A percentile compares a stretch with the other conserved stretches of the same genome.
phyloP scores from a whole-genome alignment of 305 asterid genomes.

The Withania somnifera region DNA sequence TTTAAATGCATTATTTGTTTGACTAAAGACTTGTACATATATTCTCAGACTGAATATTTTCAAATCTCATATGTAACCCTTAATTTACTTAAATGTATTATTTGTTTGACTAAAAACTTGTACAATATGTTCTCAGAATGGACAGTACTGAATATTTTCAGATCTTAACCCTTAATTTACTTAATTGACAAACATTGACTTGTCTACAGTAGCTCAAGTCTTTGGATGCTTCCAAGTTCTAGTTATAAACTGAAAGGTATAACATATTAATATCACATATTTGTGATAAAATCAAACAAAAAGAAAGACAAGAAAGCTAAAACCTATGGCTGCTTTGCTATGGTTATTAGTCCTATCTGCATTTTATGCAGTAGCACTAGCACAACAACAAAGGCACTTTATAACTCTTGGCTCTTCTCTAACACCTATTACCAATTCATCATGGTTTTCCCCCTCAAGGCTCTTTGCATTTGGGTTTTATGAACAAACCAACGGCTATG shows the following conservation, averaged over 20 bases:
- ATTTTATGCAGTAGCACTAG: neutral
- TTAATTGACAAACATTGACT: neutral
- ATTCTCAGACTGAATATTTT: no score
- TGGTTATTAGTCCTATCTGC: neutral
- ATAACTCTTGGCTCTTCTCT: conserved; percentile 10
- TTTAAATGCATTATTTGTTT: no score
- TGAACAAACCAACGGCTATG: conserved; percentile 6
- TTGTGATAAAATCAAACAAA: neutral
- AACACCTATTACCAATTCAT: neutral
- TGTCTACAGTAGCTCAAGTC: neutral
- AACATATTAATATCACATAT: neutral
- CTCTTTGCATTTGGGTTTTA: conserved; percentile 16
- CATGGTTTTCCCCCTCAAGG: conserved; percentile 6
- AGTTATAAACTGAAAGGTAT: neutral
- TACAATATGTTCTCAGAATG: neutral
- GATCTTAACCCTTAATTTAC: neutral
- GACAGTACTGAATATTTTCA: neutral
- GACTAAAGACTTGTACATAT: no score
- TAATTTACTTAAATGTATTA: no score
- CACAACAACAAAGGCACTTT: neutral
- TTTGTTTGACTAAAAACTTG: neutral
- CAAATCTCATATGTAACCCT: no score
- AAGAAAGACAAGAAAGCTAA: neutral
- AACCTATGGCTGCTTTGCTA: neutral
- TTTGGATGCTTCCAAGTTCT: neutral